Evolutionary conservation across 805 yeast genomes (phyloP), one percentile per base, ranked within the genome.

Genomic region (Schwanniomyces vanrijiae): DNA sequence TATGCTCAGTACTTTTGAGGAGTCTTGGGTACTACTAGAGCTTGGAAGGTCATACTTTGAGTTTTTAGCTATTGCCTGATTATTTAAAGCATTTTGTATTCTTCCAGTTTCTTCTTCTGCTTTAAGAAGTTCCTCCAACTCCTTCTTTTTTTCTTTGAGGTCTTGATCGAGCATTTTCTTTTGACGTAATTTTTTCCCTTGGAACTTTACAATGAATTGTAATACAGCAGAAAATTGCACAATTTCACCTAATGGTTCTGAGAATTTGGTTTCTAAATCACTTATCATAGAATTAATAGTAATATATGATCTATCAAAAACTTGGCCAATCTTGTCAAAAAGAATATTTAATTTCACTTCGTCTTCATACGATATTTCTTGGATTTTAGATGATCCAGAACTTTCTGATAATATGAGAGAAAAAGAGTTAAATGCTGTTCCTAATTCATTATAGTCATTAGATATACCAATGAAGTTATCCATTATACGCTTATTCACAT

Each of bases 291-390:
- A 61, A 55, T 82, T 71, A 51, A 82, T 68, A n/a, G 82, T 60
- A 51, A 81, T 61, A 58, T 73, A 75, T 40, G 78, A 81, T 34
- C 84, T 78, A 63, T 94, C 98, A 52, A 88, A 83, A 1, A 90
- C 86, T 58, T 88, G 90, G 1, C 98, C 97, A 24, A 90, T 80
- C 51, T 83, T 82, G 60, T 94, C 98, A 50, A 89, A 60, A 1
- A 72, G 55, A 9, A 68, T 47, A 49, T 66, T 65, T 16, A 70
- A 48, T 42, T 68, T 68, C 5, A 55, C 54, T n/a, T 58, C 64
- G 1, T 63, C 66, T 5, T 60, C 62, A 13, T 52, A 58, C 9
- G 48, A 45, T 14, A 52, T 53, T 10, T 40, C 22, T 24, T 59
- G 55, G 7, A 54, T 50, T 41, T 60, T 59, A n/a, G 58, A 55